Percentiles rank a stretch among this genome's conserved stretches.
Evolutionary conservation across 1,284 basidiomycete species (phyloP).

Genomic region (Trametes polyzona): DNA sequence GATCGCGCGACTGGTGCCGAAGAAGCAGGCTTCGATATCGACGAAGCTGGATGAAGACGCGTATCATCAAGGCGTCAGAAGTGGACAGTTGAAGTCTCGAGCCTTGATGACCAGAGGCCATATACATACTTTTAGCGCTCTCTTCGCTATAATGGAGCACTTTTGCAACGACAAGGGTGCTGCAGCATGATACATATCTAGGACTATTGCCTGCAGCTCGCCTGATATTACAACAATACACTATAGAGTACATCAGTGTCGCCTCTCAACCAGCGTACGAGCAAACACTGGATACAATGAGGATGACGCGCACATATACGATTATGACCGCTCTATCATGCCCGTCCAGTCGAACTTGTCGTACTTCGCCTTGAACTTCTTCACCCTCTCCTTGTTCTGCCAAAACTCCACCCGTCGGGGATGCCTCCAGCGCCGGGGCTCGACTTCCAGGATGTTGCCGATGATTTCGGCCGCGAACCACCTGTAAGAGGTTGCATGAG

Average conservation of each 20-base stretch:
- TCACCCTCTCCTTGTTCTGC: slow-evolving; percentile 72
- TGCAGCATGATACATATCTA: no score
- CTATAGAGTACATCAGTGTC: background rate
- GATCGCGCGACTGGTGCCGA: no score
- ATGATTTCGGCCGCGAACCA: slow-evolving; percentile 97
- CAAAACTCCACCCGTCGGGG: slow-evolving; percentile 77
- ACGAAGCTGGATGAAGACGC: no score
- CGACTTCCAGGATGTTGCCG: slow-evolving; percentile 87
- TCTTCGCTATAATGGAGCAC: no score
- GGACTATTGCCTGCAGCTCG: no score
- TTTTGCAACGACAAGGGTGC: no score
- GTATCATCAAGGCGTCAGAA: no score
- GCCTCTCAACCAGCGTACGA: no score
- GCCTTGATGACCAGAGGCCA: no score
- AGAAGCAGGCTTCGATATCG: no score
- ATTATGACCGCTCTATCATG: slow-evolving; percentile 50
- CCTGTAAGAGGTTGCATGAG: slow-evolving; percentile 43
- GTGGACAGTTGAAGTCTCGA: no score
- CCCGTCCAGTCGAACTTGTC: slow-evolving; percentile 81
- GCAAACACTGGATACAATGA: background rate
- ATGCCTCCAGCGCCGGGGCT: slow-evolving; percentile 85
- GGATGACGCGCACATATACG: background rate
- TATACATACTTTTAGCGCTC: no score
- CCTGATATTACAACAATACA: background rate
- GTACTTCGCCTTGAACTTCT: slow-evolving; percentile 69